A percentile compares a stretch with the other conserved stretches of the same genome.
These are phyloP conservation scores for slime mould (Dictyostelium discoideum) DNA, from an alignment of 78 protist genomes.

Conservation along the genomic window dicty_2.7 NC_007089.4:5449501-5450000, in stretches of 20 bases:
- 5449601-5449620: neutral
- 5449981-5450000: neutral
- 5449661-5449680: neutral
- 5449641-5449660: neutral
- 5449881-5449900: neutral
- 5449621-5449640: neutral
- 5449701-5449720: conserved; percentile 21
- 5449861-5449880: conserved; percentile 5
- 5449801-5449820: neutral
- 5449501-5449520: neutral
- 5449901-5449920: conserved; percentile 25
- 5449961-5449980: neutral
- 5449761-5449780: too few species aligned
- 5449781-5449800: too few species aligned
- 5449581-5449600: neutral
- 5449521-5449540: neutral
- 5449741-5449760: neutral
- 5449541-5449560: neutral
- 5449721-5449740: conserved; percentile 3
- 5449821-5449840: neutral
- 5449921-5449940: neutral
- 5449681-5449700: neutral
- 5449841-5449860: conserved; percentile 3
- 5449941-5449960: conserved; percentile 13
- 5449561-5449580: neutral